Evolutionary conservation across 2,329 filamentous ascomycete genomes (phyloP).

Genomic region (Fusarium goolgardi): DNA sequence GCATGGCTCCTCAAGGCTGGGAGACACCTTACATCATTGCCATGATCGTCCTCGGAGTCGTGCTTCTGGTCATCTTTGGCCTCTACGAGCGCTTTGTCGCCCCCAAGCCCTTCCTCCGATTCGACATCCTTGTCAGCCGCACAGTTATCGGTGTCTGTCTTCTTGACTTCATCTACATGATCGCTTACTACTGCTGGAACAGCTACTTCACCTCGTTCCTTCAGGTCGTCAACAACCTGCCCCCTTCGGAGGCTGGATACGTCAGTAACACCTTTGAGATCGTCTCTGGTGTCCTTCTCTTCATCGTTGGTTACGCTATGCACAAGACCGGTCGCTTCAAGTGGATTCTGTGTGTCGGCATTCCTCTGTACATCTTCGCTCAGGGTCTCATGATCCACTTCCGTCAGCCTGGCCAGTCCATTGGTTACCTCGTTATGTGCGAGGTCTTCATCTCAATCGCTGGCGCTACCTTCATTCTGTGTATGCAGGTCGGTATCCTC

Average conservation of each 20-base stretch:
- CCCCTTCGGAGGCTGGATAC: conserved; percentile 60
- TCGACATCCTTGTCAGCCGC: conserved; percentile 59
- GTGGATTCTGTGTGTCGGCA: conserved; percentile 59
- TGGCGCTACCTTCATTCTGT: conserved; percentile 62
- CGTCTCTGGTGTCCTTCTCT: conserved; percentile 59
- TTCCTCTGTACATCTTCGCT: conserved; percentile 66
- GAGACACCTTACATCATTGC: conserved; percentile 61
- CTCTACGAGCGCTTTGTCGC: conserved; percentile 67
- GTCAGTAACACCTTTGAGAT: conserved; percentile 61
- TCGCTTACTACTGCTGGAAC: conserved; percentile 60
- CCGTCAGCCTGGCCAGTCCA: conserved; percentile 21
- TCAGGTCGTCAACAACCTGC: conserved; percentile 61
- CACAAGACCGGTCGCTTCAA: conserved; percentile 64
- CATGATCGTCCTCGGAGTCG: conserved; percentile 68
- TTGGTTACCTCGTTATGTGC: conserved; percentile 61
- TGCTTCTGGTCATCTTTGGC: conserved; percentile 62
- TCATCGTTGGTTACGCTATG: conserved; percentile 61
- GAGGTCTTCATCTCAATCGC: conserved; percentile 65
- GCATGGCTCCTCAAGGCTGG: conserved; percentile 58
- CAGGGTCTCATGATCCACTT: conserved; percentile 56
- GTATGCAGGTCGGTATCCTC: conserved; percentile 46
- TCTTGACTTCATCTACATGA: conserved; percentile 54
- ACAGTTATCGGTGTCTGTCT: conserved; percentile 63
- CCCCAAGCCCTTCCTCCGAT: conserved; percentile 67
- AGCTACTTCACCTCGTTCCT: conserved; percentile 64